phyloP scores from a whole-genome alignment of 2,329 filamentous ascomycete species.

The Coccinonectria pachysandricola region DNA sequence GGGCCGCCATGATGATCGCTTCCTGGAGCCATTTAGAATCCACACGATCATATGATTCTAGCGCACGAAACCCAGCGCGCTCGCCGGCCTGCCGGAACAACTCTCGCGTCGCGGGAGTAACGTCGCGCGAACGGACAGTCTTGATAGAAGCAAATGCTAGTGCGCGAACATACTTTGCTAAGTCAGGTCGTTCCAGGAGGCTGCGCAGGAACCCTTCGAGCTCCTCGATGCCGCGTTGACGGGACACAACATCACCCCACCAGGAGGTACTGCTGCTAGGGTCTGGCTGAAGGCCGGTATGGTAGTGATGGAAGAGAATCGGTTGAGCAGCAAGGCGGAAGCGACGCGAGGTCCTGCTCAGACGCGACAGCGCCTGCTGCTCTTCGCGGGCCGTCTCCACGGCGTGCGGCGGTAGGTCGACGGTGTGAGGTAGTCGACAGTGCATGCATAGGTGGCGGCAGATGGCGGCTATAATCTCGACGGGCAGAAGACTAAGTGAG shows the following conservation, averaged over 20 bases:
- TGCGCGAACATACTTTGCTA: slow-evolving; percentile 15
- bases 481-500: slow-evolving; percentile 14
- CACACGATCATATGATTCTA: slow-evolving; percentile 14
- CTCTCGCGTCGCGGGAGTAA: slow-evolving; percentile 10
- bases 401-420: slow-evolving; percentile 14
- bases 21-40: slow-evolving; percentile 20
- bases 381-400: slow-evolving; percentile 13
- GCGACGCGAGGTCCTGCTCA: slow-evolving; percentile 17
- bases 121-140: slow-evolving; percentile 6
- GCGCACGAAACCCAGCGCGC: slow-evolving; percentile 15
- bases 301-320: slow-evolving; percentile 17
- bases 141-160: slow-evolving; percentile 15
- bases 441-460: slow-evolving; percentile 17
- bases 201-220: slow-evolving; percentile 15
- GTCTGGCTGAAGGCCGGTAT: slow-evolving; percentile 13
- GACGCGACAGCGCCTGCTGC: slow-evolving; percentile 16
- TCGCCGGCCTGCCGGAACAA: slow-evolving; percentile 18
- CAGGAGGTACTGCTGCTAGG: slow-evolving; percentile 6
- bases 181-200: slow-evolving; percentile 14
- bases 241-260: slow-evolving; percentile 6
- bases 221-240: slow-evolving; percentile 10
- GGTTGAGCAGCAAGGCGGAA: slow-evolving; percentile 14
- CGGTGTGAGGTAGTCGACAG: slow-evolving; percentile 15
- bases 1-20: slow-evolving; percentile 18
- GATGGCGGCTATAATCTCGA: slow-evolving; percentile 17